phyloP scores from a whole-genome alignment of 768 basidiomycete species.

The Trametes sanguinea region DNA sequence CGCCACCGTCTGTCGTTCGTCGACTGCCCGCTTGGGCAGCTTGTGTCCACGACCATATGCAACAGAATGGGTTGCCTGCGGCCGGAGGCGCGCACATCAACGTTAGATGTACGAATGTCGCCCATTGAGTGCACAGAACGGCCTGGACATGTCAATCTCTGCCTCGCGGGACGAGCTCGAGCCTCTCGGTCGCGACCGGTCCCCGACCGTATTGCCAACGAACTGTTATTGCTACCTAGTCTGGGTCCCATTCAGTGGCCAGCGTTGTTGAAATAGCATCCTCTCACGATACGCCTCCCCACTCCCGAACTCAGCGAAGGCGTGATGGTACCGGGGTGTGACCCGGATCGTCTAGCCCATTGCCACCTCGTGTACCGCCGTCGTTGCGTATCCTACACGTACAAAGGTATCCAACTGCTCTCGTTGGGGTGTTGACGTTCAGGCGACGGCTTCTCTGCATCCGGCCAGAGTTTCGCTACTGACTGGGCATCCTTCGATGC shows the following conservation, averaged over 20 bases:
- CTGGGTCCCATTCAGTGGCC: not conserved
- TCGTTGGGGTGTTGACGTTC: not conserved
- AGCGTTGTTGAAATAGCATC: not conserved
- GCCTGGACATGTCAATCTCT: not conserved
- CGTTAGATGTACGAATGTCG: not conserved
- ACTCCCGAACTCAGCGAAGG: constrained; percentile 15
- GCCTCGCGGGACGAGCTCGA: not conserved
- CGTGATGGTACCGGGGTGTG: constrained; percentile 11
- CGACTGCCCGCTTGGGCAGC: not conserved
- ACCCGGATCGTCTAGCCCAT: constrained; percentile 1
- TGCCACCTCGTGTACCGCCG: not conserved
- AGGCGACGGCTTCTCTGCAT: not conserved
- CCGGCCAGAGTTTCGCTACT: not conserved
- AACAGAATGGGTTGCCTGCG: not conserved
- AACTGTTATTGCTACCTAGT: not conserved
- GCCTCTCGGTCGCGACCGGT: not conserved
- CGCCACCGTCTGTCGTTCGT: no score
- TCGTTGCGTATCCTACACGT: constrained; percentile 11
- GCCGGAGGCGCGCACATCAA: not conserved
- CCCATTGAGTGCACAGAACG: not conserved
- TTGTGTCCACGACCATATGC: not conserved
- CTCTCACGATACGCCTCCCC: not conserved
- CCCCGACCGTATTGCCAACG: not conserved
- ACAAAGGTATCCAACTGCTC: constrained; percentile 2
- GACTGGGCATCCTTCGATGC: not conserved